Percentiles rank a stretch among this genome's conserved stretches.
These are phyloP conservation scores for Lactifluus pinguis DNA, from an alignment of 768 basidiomycete genomes.

Conservation along the genomic window DNA sequence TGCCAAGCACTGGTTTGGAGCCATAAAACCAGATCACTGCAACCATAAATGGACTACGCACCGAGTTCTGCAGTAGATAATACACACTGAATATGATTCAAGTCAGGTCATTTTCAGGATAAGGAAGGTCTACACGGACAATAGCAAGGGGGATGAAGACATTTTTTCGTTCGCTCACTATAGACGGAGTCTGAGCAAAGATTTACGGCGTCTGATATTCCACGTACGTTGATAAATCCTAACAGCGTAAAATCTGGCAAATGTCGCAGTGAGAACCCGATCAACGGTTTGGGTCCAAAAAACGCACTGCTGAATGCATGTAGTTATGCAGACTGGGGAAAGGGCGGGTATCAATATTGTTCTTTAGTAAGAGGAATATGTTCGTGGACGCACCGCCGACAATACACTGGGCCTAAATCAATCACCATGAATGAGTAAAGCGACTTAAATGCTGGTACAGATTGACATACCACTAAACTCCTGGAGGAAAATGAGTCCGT, in stretches of 20 bases:
- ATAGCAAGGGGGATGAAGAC: background rate
- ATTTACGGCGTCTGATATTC: background rate
- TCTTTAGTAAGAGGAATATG: background rate
- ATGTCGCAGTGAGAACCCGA: background rate
- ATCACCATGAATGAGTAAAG: background rate
- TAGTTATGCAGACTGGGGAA: background rate
- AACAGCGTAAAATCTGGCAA: conserved; percentile 1
- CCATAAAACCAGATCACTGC: background rate
- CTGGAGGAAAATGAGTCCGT: background rate
- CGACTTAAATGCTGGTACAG: background rate
- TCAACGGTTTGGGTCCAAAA: too few relatives aligned
- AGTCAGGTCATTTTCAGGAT: background rate
- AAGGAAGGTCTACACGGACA: background rate
- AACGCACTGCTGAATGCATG: conserved; percentile 9
- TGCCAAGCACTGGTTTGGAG: background rate
- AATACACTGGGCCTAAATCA: background rate
- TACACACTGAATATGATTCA: background rate
- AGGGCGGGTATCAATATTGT: background rate
- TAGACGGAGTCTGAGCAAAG: background rate
- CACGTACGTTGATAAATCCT: conserved; percentile 7
- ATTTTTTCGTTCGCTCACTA: conserved; percentile 9
- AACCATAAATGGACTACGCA: background rate
- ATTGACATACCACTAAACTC: conserved; percentile 7
- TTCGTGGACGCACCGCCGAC: background rate
- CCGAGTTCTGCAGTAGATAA: conserved; percentile 3